Conservation (phyloP, 352 stramenopile species). For the Globisporangium nagaii region DNA sequence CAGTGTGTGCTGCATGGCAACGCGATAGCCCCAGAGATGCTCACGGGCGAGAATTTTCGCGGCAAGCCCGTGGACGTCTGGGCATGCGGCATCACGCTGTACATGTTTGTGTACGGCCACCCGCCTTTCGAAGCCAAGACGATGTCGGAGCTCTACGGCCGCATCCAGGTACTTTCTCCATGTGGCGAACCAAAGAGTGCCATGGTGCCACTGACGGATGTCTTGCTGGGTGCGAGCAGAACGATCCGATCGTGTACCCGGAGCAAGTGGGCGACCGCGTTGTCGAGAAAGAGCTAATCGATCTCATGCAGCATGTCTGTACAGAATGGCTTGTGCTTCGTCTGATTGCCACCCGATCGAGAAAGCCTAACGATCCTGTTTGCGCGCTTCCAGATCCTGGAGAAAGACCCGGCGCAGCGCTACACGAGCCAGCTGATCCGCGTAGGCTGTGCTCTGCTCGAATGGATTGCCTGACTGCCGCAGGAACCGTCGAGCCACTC, state of each 20-base stretch:
- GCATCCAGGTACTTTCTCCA: constrained; percentile 71
- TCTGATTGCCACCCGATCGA: too few relatives aligned
- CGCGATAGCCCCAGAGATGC: constrained; percentile 62
- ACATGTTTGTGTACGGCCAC: constrained; percentile 94
- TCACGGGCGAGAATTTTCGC: constrained; percentile 70
- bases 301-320: constrained; percentile 57
- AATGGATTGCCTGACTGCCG: neutral
- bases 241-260: constrained; percentile 58
- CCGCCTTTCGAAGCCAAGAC: constrained; percentile 90
- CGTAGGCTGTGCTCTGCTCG: constrained; percentile 21
- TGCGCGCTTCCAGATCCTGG: constrained; percentile 45
- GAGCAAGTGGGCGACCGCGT: constrained; percentile 33
- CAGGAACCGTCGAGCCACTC: too few relatives aligned
- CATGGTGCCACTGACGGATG: too few relatives aligned
- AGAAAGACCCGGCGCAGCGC: constrained; percentile 60
- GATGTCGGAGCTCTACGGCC: constrained; percentile 89
- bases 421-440: constrained; percentile 66
- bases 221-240: constrained; percentile 15
- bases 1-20: neutral
- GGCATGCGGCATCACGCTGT: constrained; percentile 94
- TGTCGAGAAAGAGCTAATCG: constrained; percentile 52
- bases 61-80: constrained; percentile 90
- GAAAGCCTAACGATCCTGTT: too few relatives aligned
- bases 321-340: too few relatives aligned
- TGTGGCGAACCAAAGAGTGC: neutral